These are phyloP conservation scores for Pleurotus platypus DNA, from an alignment of 768 basidiomycete species.

Conservation along the genomic window DNA sequence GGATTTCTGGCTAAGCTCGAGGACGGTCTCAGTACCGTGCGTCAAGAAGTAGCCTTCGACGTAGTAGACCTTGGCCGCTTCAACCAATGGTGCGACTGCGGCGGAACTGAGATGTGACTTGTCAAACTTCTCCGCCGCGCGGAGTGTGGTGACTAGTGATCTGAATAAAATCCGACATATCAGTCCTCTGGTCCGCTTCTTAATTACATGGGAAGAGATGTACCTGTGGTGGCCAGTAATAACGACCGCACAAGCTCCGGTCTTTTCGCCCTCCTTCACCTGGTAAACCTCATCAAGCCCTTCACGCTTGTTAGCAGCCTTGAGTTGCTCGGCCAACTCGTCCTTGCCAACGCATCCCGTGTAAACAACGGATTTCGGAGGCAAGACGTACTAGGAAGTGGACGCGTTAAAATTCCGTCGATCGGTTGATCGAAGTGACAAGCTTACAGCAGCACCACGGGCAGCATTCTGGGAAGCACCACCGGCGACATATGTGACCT, in stretches of 20 bases:
- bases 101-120: constrained; percentile 75
- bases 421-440: background rate
- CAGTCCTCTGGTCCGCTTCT: background rate
- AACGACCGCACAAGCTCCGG: constrained; percentile 95
- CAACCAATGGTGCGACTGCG: constrained; percentile 70
- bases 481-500: constrained; percentile 91
- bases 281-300: constrained; percentile 86
- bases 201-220: constrained; percentile 14
- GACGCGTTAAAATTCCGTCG: background rate
- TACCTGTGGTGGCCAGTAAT: constrained; percentile 92
- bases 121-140: constrained; percentile 87
- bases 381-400: constrained; percentile 78
- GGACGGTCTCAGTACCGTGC: constrained; percentile 72
- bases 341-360: constrained; percentile 94
- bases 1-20: constrained; percentile 76
- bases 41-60: constrained; percentile 98
- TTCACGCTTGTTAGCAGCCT: constrained; percentile 87
- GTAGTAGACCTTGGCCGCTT: constrained; percentile 84
- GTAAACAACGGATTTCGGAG: constrained; percentile 85
- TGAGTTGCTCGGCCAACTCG: constrained; percentile 84
- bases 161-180: constrained; percentile 32
- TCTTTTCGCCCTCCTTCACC: constrained; percentile 82
- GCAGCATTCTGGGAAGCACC: constrained; percentile 97
- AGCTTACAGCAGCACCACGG: constrained; percentile 87
- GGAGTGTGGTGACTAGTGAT: constrained; percentile 89